A percentile compares a stretch with the other conserved stretches of the same genome.
These are phyloP conservation scores for Aschersonia sp. DNA, from an alignment of 2,329 filamentous ascomycete species.

Conservation along the genomic window DNA sequence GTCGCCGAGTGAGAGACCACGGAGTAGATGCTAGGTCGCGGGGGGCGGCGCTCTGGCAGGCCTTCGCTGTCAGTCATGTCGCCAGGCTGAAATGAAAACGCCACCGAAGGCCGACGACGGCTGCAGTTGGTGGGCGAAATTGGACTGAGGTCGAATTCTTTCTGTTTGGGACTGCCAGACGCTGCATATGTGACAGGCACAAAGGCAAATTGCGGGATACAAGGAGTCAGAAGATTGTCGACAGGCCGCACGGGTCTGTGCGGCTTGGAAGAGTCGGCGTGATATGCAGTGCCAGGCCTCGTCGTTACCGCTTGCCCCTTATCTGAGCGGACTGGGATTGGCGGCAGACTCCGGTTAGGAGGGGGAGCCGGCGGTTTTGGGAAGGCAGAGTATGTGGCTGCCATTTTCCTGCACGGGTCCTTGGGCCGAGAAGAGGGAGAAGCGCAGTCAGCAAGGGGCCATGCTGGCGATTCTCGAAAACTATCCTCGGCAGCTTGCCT, in stretches of 20 bases:
- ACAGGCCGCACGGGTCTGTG: conserved; percentile 15
- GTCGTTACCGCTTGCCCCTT: not conserved
- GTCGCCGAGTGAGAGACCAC: conserved; percentile 10
- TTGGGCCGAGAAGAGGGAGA: conserved; percentile 2
- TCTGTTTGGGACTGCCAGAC: not conserved
- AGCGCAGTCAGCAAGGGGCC: conserved; percentile 13
- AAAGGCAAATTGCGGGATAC: conserved; percentile 5
- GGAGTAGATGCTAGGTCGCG: conserved; percentile 7
- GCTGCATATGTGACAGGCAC: conserved; percentile 1
- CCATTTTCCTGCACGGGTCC: conserved; percentile 8
- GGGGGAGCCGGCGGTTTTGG: conserved; percentile 16
- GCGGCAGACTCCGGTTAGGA: conserved; percentile 1
- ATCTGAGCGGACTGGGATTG: not conserved
- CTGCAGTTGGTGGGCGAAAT: conserved; percentile 6
- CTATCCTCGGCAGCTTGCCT: not conserved
- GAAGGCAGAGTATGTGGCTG: conserved; percentile 25
- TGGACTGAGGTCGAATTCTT: not conserved
- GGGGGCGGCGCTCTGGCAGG: not conserved
- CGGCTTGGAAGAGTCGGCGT: conserved; percentile 6
- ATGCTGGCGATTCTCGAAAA: conserved; percentile 9
- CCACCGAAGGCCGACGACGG: not conserved
- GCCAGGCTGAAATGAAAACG: not conserved
- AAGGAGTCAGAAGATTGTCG: conserved; percentile 11
- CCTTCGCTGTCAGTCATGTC: not conserved
- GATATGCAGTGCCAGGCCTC: not conserved